Percentiles rank a stretch among this genome's conserved stretches.
phyloP scores from a whole-genome alignment of 2,329 filamentous ascomycete species.

The Aspergillus sp. region DNA sequence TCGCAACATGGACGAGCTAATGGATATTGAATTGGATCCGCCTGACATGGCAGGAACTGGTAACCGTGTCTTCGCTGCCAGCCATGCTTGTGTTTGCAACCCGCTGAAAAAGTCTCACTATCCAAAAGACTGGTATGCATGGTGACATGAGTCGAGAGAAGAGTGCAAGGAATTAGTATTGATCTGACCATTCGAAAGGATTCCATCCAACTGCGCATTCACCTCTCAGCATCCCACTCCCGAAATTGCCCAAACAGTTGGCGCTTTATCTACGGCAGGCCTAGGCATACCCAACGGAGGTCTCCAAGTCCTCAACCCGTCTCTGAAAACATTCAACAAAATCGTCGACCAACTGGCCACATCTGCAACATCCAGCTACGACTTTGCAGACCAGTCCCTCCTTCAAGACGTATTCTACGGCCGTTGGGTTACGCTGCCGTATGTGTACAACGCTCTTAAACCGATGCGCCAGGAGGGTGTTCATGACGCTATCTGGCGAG shows the following conservation, averaged over 20 bases:
- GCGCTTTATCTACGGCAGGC: conserved; percentile 47
- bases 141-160: too few relatives aligned
- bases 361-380: conserved; percentile 45
- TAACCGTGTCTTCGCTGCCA: conserved; percentile 70
- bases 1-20: conserved; percentile 86
- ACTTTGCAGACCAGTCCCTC: conserved; percentile 58
- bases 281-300: conserved; percentile 58
- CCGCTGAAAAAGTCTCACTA: conserved; percentile 75
- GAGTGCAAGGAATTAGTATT: too few relatives aligned
- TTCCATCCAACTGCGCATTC: conserved; percentile 58
- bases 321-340: conserved; percentile 35
- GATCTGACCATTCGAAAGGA: conserved; percentile 16
- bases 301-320: conserved; percentile 58
- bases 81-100: conserved; percentile 83
- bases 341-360: conserved; percentile 39
- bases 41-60: conserved; percentile 49
- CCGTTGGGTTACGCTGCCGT: conserved; percentile 56
- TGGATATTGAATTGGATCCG: conserved; percentile 71
- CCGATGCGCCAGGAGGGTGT: conserved; percentile 53
- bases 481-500: conserved; percentile 56
- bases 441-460: conserved; percentile 59
- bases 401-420: conserved; percentile 54
- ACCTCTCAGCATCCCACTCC: conserved; percentile 52
- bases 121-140: conserved; percentile 61
- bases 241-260: conserved; percentile 47